Evolutionary conservation across 202 grass and related monocot species (phyloP), one percentile per base, ranked within the genome.

Genomic region (Panicum hallii): DNA sequence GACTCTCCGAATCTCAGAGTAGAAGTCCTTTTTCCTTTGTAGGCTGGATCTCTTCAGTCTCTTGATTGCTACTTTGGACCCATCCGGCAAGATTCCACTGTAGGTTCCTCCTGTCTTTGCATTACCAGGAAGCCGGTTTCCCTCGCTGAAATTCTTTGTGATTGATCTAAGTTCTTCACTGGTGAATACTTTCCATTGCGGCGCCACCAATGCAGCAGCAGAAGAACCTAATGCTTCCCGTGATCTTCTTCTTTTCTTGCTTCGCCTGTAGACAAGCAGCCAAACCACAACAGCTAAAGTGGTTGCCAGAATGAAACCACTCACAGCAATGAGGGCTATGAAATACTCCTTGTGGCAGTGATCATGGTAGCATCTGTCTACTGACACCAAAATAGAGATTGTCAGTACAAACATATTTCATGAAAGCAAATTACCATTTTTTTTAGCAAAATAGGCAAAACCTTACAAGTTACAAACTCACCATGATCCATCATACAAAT

Each of bases 71-170:
- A 99, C 88, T 86, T 81, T 93, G 5, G 93, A 94, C 45, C 91
- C 97, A 80, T 99, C 97, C 76, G 87, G 90, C 85, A 96, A 86
- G 67, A 96, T 53, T 55, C 97, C 93, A 19, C 82, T 96, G 49
- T 99, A 99, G 70, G 97, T 99, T 72, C 97, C 93, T 56, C 97
- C 97, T 9, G 93, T 99, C 85, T 94, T 99, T 75, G 97, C 97
- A 87, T 99, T 94, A 20, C 97, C 93, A 64, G 91, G 89, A 87
- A 99, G 97, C 80, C 97, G 83, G 55, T 95, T 96, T 88, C 93
- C 97, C 88, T 99, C 91, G 4, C 93, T 99, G 76, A 99, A 99
- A 82, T 99, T 99, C 79, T 99, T 99, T 65, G 97, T 99, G 78
- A 96, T 93, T 71, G 85, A 91, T 90, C 97, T 83, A 60, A 99